Conservation (phyloP, 2,329 filamentous ascomycete genomes). For the Epichloe sibirici region DNA sequence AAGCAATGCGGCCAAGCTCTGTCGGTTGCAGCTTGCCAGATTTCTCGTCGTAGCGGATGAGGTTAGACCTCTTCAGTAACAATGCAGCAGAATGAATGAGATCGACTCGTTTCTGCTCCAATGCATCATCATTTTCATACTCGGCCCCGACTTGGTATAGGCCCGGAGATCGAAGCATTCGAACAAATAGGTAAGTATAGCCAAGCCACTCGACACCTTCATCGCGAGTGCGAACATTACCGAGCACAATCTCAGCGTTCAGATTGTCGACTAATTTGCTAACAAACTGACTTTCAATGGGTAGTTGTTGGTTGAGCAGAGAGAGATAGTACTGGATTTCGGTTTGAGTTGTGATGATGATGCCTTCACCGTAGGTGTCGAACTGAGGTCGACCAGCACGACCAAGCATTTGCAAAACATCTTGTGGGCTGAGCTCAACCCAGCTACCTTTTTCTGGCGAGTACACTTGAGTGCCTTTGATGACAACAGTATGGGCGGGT, state of each 20-base stretch:
- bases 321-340: constrained; percentile 98
- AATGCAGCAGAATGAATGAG: constrained; percentile 86
- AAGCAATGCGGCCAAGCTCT: constrained; percentile 88
- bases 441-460: constrained; percentile 97
- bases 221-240: constrained; percentile 81
- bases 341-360: constrained; percentile 90
- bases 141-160: constrained; percentile 93
- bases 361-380: constrained; percentile 95
- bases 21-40: constrained; percentile 79
- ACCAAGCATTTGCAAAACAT: constrained; percentile 96
- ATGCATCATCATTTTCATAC: constrained; percentile 79
- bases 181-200: constrained; percentile 94
- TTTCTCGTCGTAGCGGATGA: constrained; percentile 94
- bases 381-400: constrained; percentile 93
- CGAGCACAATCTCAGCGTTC: constrained; percentile 90
- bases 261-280: constrained; percentile 90
- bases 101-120: constrained; percentile 97
- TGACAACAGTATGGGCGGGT: constrained; percentile 94
- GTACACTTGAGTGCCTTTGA: constrained; percentile 97
- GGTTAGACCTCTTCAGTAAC: constrained; percentile 73
- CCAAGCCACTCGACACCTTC: constrained; percentile 99
- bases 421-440: constrained; percentile 94
- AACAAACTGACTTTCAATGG: constrained; percentile 92
- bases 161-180: constrained; percentile 91
- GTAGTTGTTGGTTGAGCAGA: constrained; percentile 89